phyloP scores from a whole-genome alignment of 306 rosid species.

The Cucurbita ficifolia region DNA sequence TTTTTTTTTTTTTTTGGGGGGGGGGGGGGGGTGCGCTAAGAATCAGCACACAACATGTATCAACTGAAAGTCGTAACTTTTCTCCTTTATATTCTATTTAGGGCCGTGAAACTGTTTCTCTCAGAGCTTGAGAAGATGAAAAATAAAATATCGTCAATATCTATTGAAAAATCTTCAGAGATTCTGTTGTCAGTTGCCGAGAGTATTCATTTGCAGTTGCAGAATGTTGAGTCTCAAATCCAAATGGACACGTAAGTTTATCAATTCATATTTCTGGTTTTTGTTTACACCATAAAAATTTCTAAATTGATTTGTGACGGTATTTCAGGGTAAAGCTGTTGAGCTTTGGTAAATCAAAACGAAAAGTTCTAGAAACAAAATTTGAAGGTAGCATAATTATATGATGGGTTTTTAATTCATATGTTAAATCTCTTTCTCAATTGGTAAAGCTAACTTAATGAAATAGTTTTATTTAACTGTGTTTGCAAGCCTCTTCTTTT shows the following conservation, averaged over 20 bases:
- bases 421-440: not conserved
- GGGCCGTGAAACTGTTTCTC: constrained; percentile 64
- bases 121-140: constrained; percentile 52
- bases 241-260: constrained; percentile 58
- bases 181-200: constrained; percentile 54
- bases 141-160: constrained; percentile 46
- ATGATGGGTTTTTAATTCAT: constrained; percentile 6
- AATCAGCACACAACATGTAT: not conserved
- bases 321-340: constrained; percentile 60
- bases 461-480: not conserved
- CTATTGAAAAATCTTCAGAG: constrained; percentile 54
- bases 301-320: constrained; percentile 11
- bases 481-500: not conserved
- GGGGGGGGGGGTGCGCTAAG: not conserved
- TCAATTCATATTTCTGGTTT: constrained; percentile 9
- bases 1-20: not conserved
- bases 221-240: constrained; percentile 64
- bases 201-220: constrained; percentile 53
- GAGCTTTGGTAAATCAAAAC: constrained; percentile 45
- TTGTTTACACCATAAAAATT: constrained; percentile 2
- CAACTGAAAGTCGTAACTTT: not conserved
- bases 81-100: constrained; percentile 7
- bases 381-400: constrained; percentile 45
- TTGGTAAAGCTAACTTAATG: not conserved
- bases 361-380: constrained; percentile 52